Conservation (phyloP, 2,329 filamentous ascomycete genomes). For the Colletotrichum zoysiae region DNA sequence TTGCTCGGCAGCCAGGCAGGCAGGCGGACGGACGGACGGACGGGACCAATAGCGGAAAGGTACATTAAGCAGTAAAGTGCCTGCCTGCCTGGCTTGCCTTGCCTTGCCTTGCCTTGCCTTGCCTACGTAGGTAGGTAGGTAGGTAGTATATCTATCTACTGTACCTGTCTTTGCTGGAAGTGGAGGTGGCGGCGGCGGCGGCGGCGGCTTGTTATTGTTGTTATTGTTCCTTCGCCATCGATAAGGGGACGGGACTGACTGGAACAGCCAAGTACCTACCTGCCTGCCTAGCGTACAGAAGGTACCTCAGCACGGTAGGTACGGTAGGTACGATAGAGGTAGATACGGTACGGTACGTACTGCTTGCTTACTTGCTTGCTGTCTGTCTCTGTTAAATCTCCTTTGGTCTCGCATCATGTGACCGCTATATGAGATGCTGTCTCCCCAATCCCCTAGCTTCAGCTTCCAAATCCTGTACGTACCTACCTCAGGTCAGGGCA, state of each 20-base stretch:
- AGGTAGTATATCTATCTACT: no score
- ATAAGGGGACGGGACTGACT: background rate
- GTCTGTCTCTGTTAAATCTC: background rate
- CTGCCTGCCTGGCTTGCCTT: background rate
- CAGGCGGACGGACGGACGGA: no score
- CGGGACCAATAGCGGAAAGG: background rate
- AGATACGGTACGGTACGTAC: background rate
- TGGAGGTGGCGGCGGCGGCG: no score
- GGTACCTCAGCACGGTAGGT: no score
- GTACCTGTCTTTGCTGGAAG: background rate
- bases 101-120: background rate
- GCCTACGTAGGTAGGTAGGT: no score
- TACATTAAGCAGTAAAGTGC: background rate
- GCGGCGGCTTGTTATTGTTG: background rate
- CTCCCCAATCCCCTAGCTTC: background rate
- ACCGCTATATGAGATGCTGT: background rate
- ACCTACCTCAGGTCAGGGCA: background rate
- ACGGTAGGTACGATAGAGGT: background rate
- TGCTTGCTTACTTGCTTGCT: background rate
- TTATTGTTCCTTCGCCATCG: background rate
- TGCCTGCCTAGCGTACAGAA: no score
- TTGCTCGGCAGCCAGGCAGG: no score
- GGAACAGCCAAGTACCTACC: no score
- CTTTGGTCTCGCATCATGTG: conserved; percentile 22
- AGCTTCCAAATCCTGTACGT: background rate